A percentile compares a stretch with the other conserved stretches of the same genome.
Conservation (phyloP, 2,329 filamentous ascomycete species). For the Fusarium luffae region DNA sequence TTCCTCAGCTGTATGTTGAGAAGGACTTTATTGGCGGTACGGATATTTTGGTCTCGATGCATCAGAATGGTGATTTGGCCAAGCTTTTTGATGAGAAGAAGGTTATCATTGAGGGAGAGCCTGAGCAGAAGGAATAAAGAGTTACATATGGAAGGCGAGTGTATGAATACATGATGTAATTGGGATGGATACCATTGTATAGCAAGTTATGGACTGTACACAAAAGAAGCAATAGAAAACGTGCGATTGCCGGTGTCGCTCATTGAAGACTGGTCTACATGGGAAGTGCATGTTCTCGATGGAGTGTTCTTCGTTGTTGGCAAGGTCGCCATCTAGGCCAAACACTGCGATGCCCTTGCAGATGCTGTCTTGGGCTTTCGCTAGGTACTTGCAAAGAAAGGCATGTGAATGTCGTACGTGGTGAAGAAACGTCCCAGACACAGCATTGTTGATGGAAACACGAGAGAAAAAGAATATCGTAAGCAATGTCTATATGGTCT, state of each 20-base stretch:
- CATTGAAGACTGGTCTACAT: not conserved
- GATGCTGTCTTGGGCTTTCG: not conserved
- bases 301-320: too few relatives aligned
- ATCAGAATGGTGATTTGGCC: constrained; percentile 92
- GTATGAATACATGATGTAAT: constrained; percentile 47
- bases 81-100: constrained; percentile 93
- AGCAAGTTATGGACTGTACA: constrained; percentile 40
- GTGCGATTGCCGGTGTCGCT: not conserved
- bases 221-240: constrained; percentile 38
- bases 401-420: too few relatives aligned
- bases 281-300: too few relatives aligned
- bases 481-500: not conserved
- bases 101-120: constrained; percentile 71
- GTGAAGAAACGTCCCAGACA: fast-evolving
- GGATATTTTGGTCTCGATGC: constrained; percentile 96
- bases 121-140: constrained; percentile 50
- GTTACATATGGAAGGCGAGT: constrained; percentile 11
- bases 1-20: constrained; percentile 94
- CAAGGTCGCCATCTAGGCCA: too few relatives aligned
- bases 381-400: too few relatives aligned
- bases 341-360: too few relatives aligned
- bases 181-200: constrained; percentile 44
- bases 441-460: not conserved
- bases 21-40: constrained; percentile 98
- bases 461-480: too few relatives aligned